Evolutionary conservation across 768 basidiomycete genomes (phyloP).

Genomic region (Rhodotorula toruloides): DNA sequence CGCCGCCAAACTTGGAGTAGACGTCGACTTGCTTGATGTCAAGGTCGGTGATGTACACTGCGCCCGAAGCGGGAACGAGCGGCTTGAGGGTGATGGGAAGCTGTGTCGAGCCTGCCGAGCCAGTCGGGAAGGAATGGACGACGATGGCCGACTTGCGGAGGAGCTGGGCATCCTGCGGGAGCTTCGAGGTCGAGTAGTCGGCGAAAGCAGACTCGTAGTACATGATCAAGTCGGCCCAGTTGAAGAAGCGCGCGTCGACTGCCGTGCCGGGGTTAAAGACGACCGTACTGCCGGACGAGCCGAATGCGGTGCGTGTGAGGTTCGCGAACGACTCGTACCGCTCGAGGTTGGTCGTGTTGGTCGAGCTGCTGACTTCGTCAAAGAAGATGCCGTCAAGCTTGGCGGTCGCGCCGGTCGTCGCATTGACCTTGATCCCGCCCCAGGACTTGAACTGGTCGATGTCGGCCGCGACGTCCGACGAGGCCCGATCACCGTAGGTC

Average conservation of each 20-base stretch:
- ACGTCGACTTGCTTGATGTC: conserved; percentile 6
- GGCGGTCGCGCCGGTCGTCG: neutral
- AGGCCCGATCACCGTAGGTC: neutral
- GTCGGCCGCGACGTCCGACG: neutral
- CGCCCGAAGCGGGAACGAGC: neutral
- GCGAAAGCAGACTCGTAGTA: conserved; percentile 1
- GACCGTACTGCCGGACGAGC: neutral
- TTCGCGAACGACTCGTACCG: neutral
- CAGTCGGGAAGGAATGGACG: conserved; percentile 4
- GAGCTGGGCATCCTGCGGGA: too few species aligned
- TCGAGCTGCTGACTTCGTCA: neutral
- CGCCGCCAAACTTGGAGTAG: conserved; percentile 1
- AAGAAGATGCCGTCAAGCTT: conserved; percentile 24
- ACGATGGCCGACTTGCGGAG: conserved; percentile 11
- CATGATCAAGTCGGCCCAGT: conserved; percentile 4
- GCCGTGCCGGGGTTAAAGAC: conserved; percentile 19
- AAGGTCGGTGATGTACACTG: conserved; percentile 16
- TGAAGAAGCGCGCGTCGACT: neutral
- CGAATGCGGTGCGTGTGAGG: neutral
- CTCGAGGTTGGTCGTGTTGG: neutral
- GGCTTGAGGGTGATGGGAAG: neutral
- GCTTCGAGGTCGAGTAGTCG: neutral
- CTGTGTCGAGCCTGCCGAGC: neutral
- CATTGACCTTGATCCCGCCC: neutral
- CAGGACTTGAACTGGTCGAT: neutral